These are phyloP conservation scores for Rhytidhysteron rufulum DNA, from an alignment of 2,329 filamentous ascomycete genomes.

Conservation along the genomic window DNA sequence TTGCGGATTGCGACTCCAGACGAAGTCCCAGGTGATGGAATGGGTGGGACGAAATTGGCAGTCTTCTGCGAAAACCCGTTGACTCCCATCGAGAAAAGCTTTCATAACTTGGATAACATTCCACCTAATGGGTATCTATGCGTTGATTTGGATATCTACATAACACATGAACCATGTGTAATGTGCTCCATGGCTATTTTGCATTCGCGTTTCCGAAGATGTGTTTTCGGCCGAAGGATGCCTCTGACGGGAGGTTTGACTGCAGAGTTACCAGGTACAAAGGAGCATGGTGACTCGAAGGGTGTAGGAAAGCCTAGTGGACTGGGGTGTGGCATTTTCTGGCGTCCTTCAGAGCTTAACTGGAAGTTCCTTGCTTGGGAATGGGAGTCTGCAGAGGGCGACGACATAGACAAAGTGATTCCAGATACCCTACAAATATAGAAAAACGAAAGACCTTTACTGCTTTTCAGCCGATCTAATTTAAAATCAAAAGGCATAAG, in stretches of 20 bases:
- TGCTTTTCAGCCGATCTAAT: too few species aligned
- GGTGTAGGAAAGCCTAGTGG: slow-evolving; percentile 12
- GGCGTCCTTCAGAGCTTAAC: slow-evolving; percentile 70
- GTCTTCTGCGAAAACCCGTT: slow-evolving; percentile 67
- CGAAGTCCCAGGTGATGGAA: slow-evolving; percentile 26
- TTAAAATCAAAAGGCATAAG: too few species aligned
- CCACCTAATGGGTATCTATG: slow-evolving; percentile 84
- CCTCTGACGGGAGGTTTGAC: slow-evolving; percentile 76
- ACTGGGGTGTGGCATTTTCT: slow-evolving; percentile 59
- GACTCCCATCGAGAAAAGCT: slow-evolving; percentile 60
- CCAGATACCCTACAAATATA: slow-evolving; percentile 30
- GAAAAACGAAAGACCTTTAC: slow-evolving; percentile 2
- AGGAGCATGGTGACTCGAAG: slow-evolving; percentile 8
- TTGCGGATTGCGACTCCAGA: slow-evolving; percentile 31
- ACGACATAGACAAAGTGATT: slow-evolving; percentile 11
- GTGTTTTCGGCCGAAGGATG: slow-evolving; percentile 79
- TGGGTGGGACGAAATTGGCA: slow-evolving; percentile 21
- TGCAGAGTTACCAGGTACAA: slow-evolving; percentile 54
- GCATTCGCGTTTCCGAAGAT: slow-evolving; percentile 85
- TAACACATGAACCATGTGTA: slow-evolving; percentile 92
- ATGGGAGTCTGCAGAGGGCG: slow-evolving; percentile 44
- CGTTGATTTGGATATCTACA: slow-evolving; percentile 87
- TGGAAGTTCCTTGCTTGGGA: slow-evolving; percentile 84
- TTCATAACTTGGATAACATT: slow-evolving; percentile 60
- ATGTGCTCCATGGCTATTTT: slow-evolving; percentile 97